phyloP scores from a whole-genome alignment of 73 alveolate species.

The Paramecium biaurelia region DNA sequence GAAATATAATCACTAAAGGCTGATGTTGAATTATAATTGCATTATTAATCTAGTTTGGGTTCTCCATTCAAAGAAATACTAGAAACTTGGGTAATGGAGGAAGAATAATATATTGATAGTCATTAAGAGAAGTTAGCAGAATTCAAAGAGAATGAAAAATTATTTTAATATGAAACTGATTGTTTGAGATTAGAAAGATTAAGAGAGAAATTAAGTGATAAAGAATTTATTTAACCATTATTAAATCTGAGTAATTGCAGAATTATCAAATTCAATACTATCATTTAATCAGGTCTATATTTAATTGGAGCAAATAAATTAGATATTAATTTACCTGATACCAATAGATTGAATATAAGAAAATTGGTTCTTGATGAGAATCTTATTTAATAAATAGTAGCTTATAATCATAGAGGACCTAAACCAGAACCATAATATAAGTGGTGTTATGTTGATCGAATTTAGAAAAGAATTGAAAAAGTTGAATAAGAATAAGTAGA shows the following conservation, averaged over 20 bases:
- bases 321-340: constrained; percentile 81
- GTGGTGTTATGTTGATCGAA: constrained; percentile 70
- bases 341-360: constrained; percentile 93
- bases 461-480: constrained; percentile 55
- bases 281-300: constrained; percentile 85
- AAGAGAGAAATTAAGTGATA: constrained; percentile 15
- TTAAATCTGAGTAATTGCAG: constrained; percentile 67
- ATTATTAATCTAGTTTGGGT: constrained; percentile 51
- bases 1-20: constrained; percentile 73
- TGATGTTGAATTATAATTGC: constrained; percentile 77
- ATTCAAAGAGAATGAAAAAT: constrained; percentile 59
- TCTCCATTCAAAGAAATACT: constrained; percentile 80
- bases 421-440: constrained; percentile 85
- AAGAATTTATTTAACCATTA: constrained; percentile 8
- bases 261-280: constrained; percentile 84
- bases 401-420: constrained; percentile 82
- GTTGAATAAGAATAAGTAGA: constrained; percentile 39
- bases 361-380: constrained; percentile 81
- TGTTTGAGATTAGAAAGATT: constrained; percentile 38
- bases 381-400: constrained; percentile 64
- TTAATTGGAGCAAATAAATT: constrained; percentile 74
- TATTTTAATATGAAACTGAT: constrained; percentile 38
- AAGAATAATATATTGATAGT: constrained; percentile 61
- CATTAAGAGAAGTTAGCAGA: constrained; percentile 48
- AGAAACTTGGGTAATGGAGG: constrained; percentile 76